phyloP scores from a whole-genome alignment of 768 basidiomycete genomes.

The Lentinula detonsa region DNA sequence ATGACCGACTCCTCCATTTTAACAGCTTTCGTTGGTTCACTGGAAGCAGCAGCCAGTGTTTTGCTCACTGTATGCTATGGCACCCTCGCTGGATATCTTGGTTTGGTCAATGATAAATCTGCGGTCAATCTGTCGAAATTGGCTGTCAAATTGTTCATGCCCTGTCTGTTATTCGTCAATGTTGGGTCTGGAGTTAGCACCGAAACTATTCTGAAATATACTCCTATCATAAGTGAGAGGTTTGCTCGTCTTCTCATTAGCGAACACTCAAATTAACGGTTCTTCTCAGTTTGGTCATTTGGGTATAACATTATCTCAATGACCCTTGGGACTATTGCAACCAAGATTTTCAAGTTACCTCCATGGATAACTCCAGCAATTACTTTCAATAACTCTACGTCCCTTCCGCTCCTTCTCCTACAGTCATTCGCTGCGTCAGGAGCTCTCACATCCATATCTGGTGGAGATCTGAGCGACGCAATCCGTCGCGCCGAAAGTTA shows the following conservation, averaged over 20 bases:
- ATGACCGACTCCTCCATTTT: not conserved
- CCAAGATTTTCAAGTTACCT: not conserved
- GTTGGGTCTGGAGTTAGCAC: not conserved
- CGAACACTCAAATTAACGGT: not conserved
- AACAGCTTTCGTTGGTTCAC: not conserved
- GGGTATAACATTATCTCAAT: not conserved
- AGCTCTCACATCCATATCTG: slow-evolving; percentile 1
- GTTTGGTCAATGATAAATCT: not conserved
- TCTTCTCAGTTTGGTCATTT: not conserved
- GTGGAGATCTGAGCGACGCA: not conserved
- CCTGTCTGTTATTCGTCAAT: slow-evolving; percentile 3
- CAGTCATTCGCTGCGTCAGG: slow-evolving; percentile 2
- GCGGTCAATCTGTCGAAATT: not conserved
- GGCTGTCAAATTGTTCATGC: not conserved
- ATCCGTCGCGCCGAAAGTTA: not conserved
- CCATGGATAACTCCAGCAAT: slow-evolving; percentile 4
- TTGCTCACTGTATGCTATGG: slow-evolving; percentile 4
- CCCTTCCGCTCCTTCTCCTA: slow-evolving; percentile 6
- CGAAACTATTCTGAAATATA: not conserved
- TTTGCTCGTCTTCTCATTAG: not conserved
- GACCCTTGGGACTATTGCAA: not conserved
- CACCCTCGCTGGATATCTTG: not conserved
- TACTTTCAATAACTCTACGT: slow-evolving; percentile 5
- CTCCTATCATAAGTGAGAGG: not conserved
- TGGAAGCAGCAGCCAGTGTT: not conserved